Evolutionary conservation across 306 rosid genomes (phyloP).

Genomic region (Ormosia semicastrata): DNA sequence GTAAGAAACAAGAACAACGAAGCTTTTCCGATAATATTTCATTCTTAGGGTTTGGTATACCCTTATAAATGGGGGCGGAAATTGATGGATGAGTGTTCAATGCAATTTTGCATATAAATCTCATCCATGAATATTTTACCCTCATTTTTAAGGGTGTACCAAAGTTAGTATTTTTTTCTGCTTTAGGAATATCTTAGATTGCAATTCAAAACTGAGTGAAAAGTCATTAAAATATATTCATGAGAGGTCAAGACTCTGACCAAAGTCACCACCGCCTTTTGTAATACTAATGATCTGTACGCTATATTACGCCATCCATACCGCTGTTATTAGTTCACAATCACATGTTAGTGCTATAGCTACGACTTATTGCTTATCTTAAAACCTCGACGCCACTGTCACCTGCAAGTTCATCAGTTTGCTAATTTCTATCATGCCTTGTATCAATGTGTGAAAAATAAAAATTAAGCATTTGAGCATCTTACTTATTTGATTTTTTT

Average conservation of each 20-base stretch:
- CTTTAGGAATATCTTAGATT: constrained; percentile 11
- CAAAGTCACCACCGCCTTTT: not conserved
- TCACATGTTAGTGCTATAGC: not conserved
- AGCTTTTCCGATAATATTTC: constrained; percentile 2
- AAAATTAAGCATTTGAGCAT: constrained; percentile 16
- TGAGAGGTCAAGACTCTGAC: not conserved
- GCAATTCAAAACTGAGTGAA: constrained; percentile 13
- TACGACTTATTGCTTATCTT: not conserved
- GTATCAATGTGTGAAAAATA: not conserved
- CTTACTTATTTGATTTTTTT: not conserved
- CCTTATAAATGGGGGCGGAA: not conserved
- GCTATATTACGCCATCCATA: not conserved
- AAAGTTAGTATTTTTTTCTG: not conserved
- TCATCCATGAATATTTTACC: not conserved
- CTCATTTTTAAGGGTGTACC: constrained; percentile 6
- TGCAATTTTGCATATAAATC: not conserved
- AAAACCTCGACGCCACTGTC: not conserved
- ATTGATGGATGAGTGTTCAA: not conserved
- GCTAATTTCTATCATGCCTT: not conserved
- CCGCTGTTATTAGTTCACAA: not conserved
- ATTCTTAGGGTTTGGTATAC: not conserved
- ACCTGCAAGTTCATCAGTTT: not conserved
- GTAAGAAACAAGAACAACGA: constrained; percentile 48
- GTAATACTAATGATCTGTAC: not conserved
- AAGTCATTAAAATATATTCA: constrained; percentile 12